These are phyloP conservation scores for Sarocladiaceae sp. DNA, from an alignment of 2,329 filamentous ascomycete species.

Conservation along the genomic window DNA sequence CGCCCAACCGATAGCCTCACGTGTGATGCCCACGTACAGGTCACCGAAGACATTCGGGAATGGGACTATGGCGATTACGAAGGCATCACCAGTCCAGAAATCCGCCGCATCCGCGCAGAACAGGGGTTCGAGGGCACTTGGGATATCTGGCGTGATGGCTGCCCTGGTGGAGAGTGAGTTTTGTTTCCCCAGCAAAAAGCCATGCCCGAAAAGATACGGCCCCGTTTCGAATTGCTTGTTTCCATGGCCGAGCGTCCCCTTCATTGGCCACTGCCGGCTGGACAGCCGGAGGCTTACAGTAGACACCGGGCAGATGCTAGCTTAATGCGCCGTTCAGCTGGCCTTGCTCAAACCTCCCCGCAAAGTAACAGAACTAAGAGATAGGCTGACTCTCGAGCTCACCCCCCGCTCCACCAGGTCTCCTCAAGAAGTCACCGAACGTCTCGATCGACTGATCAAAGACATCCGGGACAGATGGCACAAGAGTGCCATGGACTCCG, in stretches of 20 bases:
- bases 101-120: slow-evolving; percentile 49
- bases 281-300: too few species aligned
- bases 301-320: too few species aligned
- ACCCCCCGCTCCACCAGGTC: neutral
- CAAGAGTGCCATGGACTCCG: slow-evolving; percentile 50
- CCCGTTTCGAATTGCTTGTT: neutral
- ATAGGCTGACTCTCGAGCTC: neutral
- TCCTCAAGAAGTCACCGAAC: slow-evolving; percentile 63
- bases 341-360: neutral
- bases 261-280: too few species aligned
- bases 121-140: slow-evolving; percentile 55
- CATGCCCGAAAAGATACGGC: neutral
- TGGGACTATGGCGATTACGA: slow-evolving; percentile 90
- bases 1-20: slow-evolving; percentile 26
- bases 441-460: slow-evolving; percentile 69
- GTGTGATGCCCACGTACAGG: slow-evolving; percentile 55
- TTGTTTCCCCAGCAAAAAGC: neutral
- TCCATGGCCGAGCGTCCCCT: too few species aligned
- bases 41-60: slow-evolving; percentile 69
- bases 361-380: too few species aligned
- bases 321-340: neutral
- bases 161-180: slow-evolving; percentile 75
- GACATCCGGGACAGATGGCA: slow-evolving; percentile 67
- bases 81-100: slow-evolving; percentile 67
- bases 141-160: slow-evolving; percentile 90